These are phyloP conservation scores for Colletotrichum karsti DNA, from an alignment of 2,329 filamentous ascomycete genomes.

Conservation along the genomic window DNA sequence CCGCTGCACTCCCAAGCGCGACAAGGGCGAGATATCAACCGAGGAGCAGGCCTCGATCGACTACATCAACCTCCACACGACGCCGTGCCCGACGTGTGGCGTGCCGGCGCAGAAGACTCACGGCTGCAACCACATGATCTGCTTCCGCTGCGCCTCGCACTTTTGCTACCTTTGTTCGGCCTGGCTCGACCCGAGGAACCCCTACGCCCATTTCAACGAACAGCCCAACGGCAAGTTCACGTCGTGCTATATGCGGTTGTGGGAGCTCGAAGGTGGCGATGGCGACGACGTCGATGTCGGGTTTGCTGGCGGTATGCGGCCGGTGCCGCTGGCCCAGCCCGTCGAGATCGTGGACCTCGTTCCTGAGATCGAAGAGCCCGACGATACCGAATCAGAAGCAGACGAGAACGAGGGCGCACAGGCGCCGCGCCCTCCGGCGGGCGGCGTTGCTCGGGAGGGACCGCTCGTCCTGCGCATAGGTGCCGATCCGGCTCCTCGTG, in stretches of 20 bases:
- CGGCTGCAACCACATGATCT: constrained; percentile 98
- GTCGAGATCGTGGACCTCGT: constrained; percentile 30
- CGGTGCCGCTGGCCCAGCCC: constrained; percentile 26
- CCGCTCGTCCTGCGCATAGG: constrained; percentile 65
- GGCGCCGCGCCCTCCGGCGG: constrained; percentile 38
- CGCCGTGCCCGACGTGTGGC: constrained; percentile 87
- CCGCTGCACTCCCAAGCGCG: constrained; percentile 72
- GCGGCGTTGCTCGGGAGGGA: constrained; percentile 63
- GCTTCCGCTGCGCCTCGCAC: constrained; percentile 87
- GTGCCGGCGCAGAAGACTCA: constrained; percentile 88
- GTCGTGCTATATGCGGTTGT: constrained; percentile 84
- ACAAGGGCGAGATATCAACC: constrained; percentile 75
- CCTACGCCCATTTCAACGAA: constrained; percentile 89
- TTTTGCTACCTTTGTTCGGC: constrained; percentile 94
- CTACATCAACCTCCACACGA: constrained; percentile 83
- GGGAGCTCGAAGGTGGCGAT: constrained; percentile 89
- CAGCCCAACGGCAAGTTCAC: constrained; percentile 59
- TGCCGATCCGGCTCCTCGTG: constrained; percentile 42
- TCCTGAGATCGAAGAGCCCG: constrained; percentile 42
- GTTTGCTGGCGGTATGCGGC: constrained; percentile 47
- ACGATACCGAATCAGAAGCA: constrained; percentile 41
- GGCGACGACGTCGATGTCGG: constrained; percentile 59
- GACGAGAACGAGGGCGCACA: constrained; percentile 31
- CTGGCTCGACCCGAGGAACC: constrained; percentile 85
- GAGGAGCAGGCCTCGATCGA: constrained; percentile 89